Percentiles rank a stretch among this genome's conserved stretches.
Evolutionary conservation across 805 yeast genomes (phyloP).

Genomic region (Nakazawaea laoshanensis): DNA sequence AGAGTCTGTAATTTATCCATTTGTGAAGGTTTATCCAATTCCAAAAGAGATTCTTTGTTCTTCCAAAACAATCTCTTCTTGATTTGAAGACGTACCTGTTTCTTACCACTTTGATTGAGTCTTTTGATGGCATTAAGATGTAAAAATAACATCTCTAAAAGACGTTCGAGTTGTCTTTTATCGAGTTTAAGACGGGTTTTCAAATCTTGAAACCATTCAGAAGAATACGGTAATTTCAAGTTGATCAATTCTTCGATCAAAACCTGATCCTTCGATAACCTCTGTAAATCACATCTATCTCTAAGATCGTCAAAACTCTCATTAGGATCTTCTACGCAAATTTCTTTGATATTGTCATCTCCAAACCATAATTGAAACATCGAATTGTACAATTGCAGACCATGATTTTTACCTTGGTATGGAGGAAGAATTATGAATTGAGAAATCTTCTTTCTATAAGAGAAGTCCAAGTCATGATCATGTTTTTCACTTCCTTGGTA

Average conservation of each 20-base stretch:
- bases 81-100: slow-evolving; percentile 47
- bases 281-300: slow-evolving; percentile 67
- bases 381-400: slow-evolving; percentile 52
- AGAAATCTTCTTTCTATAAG: slow-evolving; percentile 65
- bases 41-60: slow-evolving; percentile 70
- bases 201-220: slow-evolving; percentile 30
- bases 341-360: slow-evolving; percentile 49
- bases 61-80: slow-evolving; percentile 70
- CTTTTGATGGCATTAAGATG: slow-evolving; percentile 19
- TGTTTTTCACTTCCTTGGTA: slow-evolving; percentile 48
- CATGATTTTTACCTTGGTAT: slow-evolving; percentile 67
- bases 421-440: slow-evolving; percentile 85
- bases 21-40: slow-evolving; percentile 54
- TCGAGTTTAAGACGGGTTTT: slow-evolving; percentile 50
- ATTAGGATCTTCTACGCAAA: slow-evolving; percentile 92
- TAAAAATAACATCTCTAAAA: slow-evolving; percentile 66
- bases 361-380: slow-evolving; percentile 48
- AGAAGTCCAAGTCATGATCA: slow-evolving; percentile 29
- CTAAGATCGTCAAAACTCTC: slow-evolving; percentile 88
- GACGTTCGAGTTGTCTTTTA: slow-evolving; percentile 67
- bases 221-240: slow-evolving; percentile 16
- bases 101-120: slow-evolving; percentile 17
- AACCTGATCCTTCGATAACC: slow-evolving; percentile 25
- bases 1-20: slow-evolving; percentile 72
- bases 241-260: slow-evolving; percentile 21